These are phyloP conservation scores for Chlorella sp. DNA, from an alignment of 139 green algal genomes.

Conservation along the genomic window DNA sequence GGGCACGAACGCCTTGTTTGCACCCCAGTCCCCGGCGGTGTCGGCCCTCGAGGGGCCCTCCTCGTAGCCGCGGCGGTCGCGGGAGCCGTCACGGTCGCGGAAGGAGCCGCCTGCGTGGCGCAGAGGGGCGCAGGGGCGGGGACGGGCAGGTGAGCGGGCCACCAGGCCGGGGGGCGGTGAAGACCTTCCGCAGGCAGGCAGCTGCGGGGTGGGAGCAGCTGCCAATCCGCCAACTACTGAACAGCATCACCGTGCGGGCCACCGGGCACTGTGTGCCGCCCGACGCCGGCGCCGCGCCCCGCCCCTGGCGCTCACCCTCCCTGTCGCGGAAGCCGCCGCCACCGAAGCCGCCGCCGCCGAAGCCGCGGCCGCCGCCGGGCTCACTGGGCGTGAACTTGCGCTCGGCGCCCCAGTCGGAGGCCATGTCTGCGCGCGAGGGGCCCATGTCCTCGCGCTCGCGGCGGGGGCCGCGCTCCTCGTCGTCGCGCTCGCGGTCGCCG, in stretches of 20 bases:
- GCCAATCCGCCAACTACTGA: no score
- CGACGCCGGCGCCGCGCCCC: no score
- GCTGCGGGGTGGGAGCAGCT: no score
- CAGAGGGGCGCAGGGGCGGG: no score
- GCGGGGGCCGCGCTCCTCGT: conserved; percentile 16
- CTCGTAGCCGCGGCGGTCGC: conserved; percentile 18
- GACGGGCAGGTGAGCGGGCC: no score
- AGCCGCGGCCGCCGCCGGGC: conserved; percentile 11
- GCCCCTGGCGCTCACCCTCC: no score
- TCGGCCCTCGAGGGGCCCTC: conserved; percentile 64
- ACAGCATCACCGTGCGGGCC: no score
- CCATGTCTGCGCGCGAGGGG: conserved; percentile 77
- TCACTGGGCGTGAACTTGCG: conserved; percentile 66
- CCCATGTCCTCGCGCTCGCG: conserved; percentile 39
- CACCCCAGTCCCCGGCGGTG: conserved; percentile 72
- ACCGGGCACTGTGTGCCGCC: no score
- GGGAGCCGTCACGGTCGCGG: conserved; percentile 26
- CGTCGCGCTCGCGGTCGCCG: conserved; percentile 20
- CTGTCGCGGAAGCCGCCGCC: no score
- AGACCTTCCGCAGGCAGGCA: no score
- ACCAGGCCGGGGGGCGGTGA: no score
- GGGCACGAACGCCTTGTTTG: conserved; percentile 62
- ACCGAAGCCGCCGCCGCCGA: conserved; percentile 23
- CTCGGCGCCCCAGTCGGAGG: conserved; percentile 73
- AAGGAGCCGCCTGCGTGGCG: no score